Percentiles rank a stretch among this genome's conserved stretches.
Evolutionary conservation across 768 basidiomycete species (phyloP).

Genomic region (Imleria badia): DNA sequence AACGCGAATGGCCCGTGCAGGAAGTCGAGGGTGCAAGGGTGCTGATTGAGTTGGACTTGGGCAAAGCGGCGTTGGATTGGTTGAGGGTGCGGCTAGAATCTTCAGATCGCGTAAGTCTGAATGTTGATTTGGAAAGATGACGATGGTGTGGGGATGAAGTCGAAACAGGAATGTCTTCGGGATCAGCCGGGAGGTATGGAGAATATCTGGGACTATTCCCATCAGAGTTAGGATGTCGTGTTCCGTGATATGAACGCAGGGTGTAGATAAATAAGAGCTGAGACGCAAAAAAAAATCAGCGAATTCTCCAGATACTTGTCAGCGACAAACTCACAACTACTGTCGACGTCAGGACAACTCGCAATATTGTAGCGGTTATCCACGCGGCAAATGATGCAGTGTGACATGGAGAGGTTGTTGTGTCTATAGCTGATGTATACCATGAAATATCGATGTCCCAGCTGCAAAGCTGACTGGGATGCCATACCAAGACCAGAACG

Average conservation of each 20-base stretch:
- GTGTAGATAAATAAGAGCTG: conserved; percentile 26
- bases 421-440: conserved; percentile 40
- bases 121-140: conserved; percentile 11
- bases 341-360: conserved; percentile 51
- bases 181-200: conserved; percentile 22
- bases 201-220: conserved; percentile 10
- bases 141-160: conserved; percentile 12
- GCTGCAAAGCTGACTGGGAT: conserved; percentile 48
- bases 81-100: conserved; percentile 20
- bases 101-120: conserved; percentile 14
- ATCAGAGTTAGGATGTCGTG: conserved; percentile 18
- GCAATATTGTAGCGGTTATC: conserved; percentile 51
- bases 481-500: conserved; percentile 55
- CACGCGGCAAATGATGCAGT: conserved; percentile 45
- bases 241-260: conserved; percentile 13
- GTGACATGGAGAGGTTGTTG: conserved; percentile 17
- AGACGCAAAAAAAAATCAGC: conserved; percentile 7
- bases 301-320: background rate
- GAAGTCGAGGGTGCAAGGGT: conserved; percentile 30
- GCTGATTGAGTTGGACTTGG: conserved; percentile 25
- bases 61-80: conserved; percentile 24
- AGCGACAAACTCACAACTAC: conserved; percentile 48
- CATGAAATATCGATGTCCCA: conserved; percentile 70
- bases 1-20: conserved; percentile 23
- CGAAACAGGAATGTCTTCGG: conserved; percentile 17